These are phyloP conservation scores for Apiotrichum laibachii DNA, from an alignment of 1,284 basidiomycete species.

Conservation along the genomic window DNA sequence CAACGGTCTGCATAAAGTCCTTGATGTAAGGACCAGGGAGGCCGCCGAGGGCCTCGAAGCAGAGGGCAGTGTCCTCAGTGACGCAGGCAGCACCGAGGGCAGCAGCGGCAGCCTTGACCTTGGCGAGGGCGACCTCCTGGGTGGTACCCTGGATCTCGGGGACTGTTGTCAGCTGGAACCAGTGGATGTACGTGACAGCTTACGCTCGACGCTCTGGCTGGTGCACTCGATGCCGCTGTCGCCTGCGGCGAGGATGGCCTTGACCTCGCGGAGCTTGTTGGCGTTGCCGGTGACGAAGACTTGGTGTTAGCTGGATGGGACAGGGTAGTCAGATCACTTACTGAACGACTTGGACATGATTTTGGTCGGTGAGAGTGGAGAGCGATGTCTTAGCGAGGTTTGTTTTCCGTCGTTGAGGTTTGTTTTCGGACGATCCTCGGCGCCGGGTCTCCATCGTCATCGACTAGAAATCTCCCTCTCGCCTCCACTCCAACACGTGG, in stretches of 20 bases:
- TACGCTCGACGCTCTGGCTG: conserved; percentile 44
- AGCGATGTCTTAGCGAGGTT: no score
- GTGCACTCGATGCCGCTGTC: conserved; percentile 41
- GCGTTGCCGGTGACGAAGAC: conserved; percentile 93
- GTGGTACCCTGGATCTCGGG: conserved; percentile 94
- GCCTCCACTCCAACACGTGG: no score
- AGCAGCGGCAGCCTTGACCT: conserved; percentile 81
- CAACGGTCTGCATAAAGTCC: conserved; percentile 74
- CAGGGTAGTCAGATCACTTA: not conserved
- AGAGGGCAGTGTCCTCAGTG: conserved; percentile 94
- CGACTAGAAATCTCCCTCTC: no score
- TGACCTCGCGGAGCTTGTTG: conserved; percentile 89
- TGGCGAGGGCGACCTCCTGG: conserved; percentile 82
- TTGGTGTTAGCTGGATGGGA: conserved; percentile 37
- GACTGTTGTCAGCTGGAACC: conserved; percentile 56
- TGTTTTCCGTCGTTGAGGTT: no score
- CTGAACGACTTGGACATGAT: conserved; percentile 21
- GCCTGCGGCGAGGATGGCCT: conserved; percentile 51
- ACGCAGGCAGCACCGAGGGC: conserved; percentile 82
- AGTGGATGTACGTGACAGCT: conserved; percentile 14
- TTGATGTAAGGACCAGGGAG: conserved; percentile 98
- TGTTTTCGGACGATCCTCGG: no score
- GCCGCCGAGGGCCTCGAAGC: conserved; percentile 81
- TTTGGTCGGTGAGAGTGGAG: no score
- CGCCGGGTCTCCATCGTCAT: no score